Percentiles rank a stretch among this genome's conserved stretches.
Conservation (phyloP, 1,284 basidiomycete genomes). For the Uromyces viciae-fabae region DNA sequence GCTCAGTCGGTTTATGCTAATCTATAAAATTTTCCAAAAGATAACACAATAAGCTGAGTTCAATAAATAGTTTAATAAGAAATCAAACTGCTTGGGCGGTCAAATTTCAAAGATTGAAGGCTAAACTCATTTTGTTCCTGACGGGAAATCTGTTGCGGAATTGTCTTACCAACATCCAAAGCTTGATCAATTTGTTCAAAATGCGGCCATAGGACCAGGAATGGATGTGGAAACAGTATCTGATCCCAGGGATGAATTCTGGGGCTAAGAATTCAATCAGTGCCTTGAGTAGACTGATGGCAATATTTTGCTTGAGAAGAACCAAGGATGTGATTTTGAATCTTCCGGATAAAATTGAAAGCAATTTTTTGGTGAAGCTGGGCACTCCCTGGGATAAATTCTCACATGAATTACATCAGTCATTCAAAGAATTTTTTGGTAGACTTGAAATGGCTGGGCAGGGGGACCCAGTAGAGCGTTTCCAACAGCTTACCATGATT, state of each 20-base stretch:
- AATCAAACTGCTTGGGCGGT: background rate
- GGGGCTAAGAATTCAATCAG: background rate
- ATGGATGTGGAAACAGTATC: background rate
- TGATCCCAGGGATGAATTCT: background rate
- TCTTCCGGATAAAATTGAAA: too few species aligned
- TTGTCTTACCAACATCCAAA: background rate
- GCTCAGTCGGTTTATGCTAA: background rate
- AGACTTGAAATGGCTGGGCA: too few species aligned
- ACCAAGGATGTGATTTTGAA: too few species aligned
- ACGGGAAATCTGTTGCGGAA: background rate
- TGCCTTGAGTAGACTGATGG: too few species aligned
- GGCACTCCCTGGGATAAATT: too few species aligned
- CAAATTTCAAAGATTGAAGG: background rate
- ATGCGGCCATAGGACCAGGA: background rate
- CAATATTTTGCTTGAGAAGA: too few species aligned
- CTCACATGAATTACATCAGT: too few species aligned
- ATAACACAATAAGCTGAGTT: background rate
- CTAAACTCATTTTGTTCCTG: background rate
- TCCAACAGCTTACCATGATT: too few species aligned
- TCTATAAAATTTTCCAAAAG: background rate
- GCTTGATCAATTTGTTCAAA: background rate
- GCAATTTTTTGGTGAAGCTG: too few species aligned
- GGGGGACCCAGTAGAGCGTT: too few species aligned
- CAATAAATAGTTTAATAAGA: background rate
- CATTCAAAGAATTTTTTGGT: too few species aligned